Evolutionary conservation across 768 basidiomycete genomes (phyloP), one percentile per base, ranked within the genome.

Genomic region (Mycena leptocephala): DNA sequence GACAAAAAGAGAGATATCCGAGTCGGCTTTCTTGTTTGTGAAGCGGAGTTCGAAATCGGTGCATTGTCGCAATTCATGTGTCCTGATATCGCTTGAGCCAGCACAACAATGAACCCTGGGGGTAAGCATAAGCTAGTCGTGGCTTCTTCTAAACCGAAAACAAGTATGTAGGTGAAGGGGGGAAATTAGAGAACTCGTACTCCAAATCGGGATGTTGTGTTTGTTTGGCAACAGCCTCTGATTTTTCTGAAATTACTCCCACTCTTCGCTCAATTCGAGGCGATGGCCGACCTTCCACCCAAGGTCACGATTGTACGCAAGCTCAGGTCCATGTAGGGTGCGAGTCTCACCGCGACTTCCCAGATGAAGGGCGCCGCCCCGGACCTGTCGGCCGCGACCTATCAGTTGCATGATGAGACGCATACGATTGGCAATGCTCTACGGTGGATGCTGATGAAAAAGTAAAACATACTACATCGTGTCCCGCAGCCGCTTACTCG

Each of bases 371-470:
- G 96, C 69, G 94, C 96, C 24, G 87, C 93, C 48, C 87, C 93
- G 0, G 95, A 97, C 82, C 88, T 97, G 78, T 95, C 96, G 22
- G 92, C 95, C 8, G 97, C 95, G 8, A 99, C 98, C 2, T 99
- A 93, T 86, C 95, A 95, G 82, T 94, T 99, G 58, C 89, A 93
- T 82, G 94, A 99, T 81, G 98, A 99, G 87, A 94, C 96, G 2
- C 98, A 99, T 85, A 99, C 98, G 1, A 92, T 99, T 32, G 98
- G 98, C 7, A 99, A 99, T 80, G 91, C 96, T 0, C 88, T 99
- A 46, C 87, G 98, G 41, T 99, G 97, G 97, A 99, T 99, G 94
- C 83, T 99, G 73, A 99, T 99, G 98, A 98, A 99, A 88, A 98
- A 99, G 98, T 99, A 26, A n/a, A 39, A n/a, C 26, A 10, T 16